These are phyloP conservation scores for Rhizomucor pusillus DNA, from an alignment of 371 early-diverging fungal species.

Conservation along the genomic window DNA sequence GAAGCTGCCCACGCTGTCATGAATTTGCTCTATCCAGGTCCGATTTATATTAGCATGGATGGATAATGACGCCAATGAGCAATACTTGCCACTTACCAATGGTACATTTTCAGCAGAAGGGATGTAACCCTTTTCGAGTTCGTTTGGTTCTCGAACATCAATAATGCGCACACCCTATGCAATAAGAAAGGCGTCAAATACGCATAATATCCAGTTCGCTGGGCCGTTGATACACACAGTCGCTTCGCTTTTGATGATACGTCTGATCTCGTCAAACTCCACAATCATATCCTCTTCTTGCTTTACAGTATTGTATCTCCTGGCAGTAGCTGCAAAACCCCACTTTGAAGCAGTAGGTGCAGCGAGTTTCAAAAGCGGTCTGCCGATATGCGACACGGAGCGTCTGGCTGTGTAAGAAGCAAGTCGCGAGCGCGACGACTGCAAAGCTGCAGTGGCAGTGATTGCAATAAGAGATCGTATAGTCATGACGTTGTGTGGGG, in stretches of 20 bases:
- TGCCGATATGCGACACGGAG: no score
- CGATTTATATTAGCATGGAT: not conserved
- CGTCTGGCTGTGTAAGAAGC: no score
- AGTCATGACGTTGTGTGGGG: no score
- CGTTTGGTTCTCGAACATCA: conserved; percentile 61
- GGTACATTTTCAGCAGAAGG: conserved; percentile 63
- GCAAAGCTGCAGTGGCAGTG: no score
- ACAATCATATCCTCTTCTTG: conserved; percentile 4
- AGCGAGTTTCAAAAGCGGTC: no score
- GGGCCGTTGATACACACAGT: conserved; percentile 9
- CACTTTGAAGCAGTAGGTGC: no score
- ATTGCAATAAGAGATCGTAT: no score
- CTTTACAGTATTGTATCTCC: no score
- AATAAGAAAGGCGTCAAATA: not conserved
- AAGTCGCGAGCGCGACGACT: no score
- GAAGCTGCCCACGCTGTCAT: conserved; percentile 46
- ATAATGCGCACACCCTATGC: conserved; percentile 34
- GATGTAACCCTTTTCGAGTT: conserved; percentile 51
- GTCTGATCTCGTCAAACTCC: conserved; percentile 25
- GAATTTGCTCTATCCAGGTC: conserved; percentile 46
- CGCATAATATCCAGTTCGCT: not conserved
- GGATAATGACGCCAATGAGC: not conserved
- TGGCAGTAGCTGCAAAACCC: no score
- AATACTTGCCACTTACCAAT: conserved; percentile 32
- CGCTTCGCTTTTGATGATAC: conserved; percentile 15